Evolutionary conservation across 2,329 filamentous ascomycete species (phyloP), one percentile per base, ranked within the genome.

Genomic region (Didymella arachidicola): DNA sequence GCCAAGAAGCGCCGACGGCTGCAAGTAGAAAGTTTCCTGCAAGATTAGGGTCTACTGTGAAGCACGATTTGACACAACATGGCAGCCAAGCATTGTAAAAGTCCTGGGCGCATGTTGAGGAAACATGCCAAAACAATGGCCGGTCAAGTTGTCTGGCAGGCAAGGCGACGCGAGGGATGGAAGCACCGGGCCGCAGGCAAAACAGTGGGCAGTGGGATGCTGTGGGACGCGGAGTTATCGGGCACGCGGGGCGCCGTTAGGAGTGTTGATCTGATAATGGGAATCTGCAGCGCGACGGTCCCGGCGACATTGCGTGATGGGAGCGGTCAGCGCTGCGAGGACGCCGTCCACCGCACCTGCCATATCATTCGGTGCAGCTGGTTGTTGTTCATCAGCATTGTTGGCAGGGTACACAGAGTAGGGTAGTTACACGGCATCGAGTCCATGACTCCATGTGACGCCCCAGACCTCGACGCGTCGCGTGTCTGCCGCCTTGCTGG

Each of bases 41-140:
- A 42, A 48, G 43, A 49, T 57, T 57, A 63, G 57, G 54, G 44
- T 47, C 53, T 38, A 49, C 19, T 46, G 54, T 62, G 64, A 61
- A 60, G 66, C 66, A 59, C 30, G 34, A 18, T 18, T 38, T 62
- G 60, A 56, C 59, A 53, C 46, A 46, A 53, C 47, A 47, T 42
- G 49, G 56, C 59, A 53, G 70, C 70, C 69, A 72, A 72, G 71
- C 59, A 64, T 60, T 61, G 26, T 62, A 42, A 45, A 56, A 49
- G 63, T 62, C 64, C 63, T 66, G 60, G 46, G 48, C 25, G 59
- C 63, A 44, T 41, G 41, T 12, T 53, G 51, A 47, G 62, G 61
- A 67, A 68, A 69, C 67, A 67, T 32, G 56, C 32, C 56, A 45
- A 54, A 59, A 54, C 56, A 59, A 42, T 29, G 56, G 50, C 56